Conservation (phyloP, 2,329 filamentous ascomycete genomes). For the Cladosporium sp. region DNA sequence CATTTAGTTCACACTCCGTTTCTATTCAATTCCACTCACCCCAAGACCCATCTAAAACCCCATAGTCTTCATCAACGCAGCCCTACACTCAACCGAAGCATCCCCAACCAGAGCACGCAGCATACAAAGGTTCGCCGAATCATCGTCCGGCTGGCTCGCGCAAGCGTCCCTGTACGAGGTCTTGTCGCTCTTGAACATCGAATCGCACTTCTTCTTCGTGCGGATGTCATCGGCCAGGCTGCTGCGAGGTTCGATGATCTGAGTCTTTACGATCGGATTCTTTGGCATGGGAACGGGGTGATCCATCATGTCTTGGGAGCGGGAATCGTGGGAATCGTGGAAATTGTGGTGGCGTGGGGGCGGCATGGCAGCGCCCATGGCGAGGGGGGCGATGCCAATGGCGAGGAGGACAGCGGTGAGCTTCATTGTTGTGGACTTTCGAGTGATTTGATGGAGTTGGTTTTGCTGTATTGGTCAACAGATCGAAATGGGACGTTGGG, state of each 20-base stretch:
- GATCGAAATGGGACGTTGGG: background rate
- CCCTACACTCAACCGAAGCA: background rate
- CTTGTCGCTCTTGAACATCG: slow-evolving; percentile 3
- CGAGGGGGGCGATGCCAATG: background rate
- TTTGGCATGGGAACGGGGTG: no score
- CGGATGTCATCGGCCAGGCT: background rate
- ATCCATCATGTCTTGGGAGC: no score
- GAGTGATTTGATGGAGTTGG: background rate
- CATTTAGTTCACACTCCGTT: background rate
- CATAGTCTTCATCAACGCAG: slow-evolving; percentile 1
- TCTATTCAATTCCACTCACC: background rate
- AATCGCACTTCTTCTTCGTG: background rate
- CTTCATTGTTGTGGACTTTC: background rate
- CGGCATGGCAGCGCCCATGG: background rate
- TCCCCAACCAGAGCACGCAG: background rate
- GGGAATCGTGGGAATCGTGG: no score
- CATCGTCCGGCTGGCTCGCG: background rate
- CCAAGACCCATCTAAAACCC: background rate
- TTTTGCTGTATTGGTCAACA: background rate
- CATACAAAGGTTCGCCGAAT: background rate
- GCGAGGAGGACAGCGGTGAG: background rate
- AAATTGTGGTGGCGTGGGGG: background rate
- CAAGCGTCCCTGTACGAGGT: background rate
- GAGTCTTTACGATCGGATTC: no score
- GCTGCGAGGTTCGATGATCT: background rate